Evolutionary conservation across 2,329 filamentous ascomycete genomes (phyloP).

Genomic region (Zymoseptoria ardabiliae): DNA sequence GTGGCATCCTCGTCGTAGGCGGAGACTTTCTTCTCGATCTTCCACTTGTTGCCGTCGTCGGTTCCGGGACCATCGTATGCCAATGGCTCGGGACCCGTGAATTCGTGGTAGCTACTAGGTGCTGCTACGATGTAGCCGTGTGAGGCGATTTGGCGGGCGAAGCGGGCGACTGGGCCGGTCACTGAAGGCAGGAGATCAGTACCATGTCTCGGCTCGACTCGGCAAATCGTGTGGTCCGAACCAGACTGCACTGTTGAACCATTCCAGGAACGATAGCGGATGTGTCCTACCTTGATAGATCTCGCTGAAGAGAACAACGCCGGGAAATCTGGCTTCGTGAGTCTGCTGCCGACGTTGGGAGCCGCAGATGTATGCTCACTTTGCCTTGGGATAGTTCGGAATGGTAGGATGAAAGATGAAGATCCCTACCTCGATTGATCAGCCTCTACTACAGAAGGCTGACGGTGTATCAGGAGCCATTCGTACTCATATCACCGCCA

Average conservation of each 20-base stretch:
- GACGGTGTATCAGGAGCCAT: not conserved
- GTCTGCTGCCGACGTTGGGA: not conserved
- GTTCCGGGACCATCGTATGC: slow-evolving; percentile 84
- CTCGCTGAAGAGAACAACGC: slow-evolving; percentile 82
- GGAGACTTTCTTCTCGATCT: slow-evolving; percentile 68
- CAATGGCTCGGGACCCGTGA: slow-evolving; percentile 74
- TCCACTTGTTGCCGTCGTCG: slow-evolving; percentile 79
- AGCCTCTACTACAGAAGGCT: slow-evolving; percentile 16
- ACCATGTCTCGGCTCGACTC: too few relatives aligned
- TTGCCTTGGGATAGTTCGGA: slow-evolving; percentile 78
- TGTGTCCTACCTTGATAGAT: slow-evolving; percentile 75
- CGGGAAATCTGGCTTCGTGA: slow-evolving; percentile 53
- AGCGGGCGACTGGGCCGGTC: slow-evolving; percentile 80
- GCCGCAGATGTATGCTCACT: slow-evolving; percentile 20
- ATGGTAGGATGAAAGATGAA: slow-evolving; percentile 84
- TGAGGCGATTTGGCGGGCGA: slow-evolving; percentile 83
- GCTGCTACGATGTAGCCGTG: slow-evolving; percentile 91
- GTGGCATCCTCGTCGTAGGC: slow-evolving; percentile 66
- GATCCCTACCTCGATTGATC: slow-evolving; percentile 53
- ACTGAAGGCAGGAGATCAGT: slow-evolving; percentile 46
- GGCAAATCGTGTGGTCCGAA: too few relatives aligned
- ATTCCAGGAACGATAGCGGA: not conserved
- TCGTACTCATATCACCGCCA: slow-evolving; percentile 52
- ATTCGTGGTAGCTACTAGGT: slow-evolving; percentile 88
- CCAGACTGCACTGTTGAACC: too few relatives aligned